Percentiles rank a stretch among this genome's conserved stretches.
These are phyloP conservation scores for Nigrospora osmanthi DNA, from an alignment of 2,329 filamentous ascomycete species.

Conservation along the genomic window DNA sequence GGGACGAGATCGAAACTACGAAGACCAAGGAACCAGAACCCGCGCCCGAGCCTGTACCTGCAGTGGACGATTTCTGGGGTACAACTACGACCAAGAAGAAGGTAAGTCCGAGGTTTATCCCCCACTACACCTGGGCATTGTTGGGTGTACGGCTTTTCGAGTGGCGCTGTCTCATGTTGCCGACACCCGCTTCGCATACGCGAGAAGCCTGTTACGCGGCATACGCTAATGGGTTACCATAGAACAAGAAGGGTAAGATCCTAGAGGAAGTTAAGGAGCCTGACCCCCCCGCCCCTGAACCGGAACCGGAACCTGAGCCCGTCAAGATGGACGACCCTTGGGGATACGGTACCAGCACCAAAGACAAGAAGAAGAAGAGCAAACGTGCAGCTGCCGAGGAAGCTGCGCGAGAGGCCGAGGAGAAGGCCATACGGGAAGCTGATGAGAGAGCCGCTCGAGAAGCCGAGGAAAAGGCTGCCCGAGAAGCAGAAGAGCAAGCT, in stretches of 20 bases:
- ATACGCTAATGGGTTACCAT: too few relatives aligned
- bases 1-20: slow-evolving; percentile 9
- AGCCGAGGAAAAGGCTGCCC: slow-evolving; percentile 25
- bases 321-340: slow-evolving; percentile 23
- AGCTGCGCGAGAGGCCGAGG: slow-evolving; percentile 4
- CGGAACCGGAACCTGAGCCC: slow-evolving; percentile 15
- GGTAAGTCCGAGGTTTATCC: not conserved
- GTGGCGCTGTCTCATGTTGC: too few relatives aligned
- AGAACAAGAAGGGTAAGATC: slow-evolving; percentile 12
- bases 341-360: slow-evolving; percentile 21
- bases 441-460: slow-evolving; percentile 26
- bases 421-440: slow-evolving; percentile 10
- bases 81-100: slow-evolving; percentile 9
- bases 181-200: too few relatives aligned
- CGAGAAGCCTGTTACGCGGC: too few relatives aligned
- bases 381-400: slow-evolving; percentile 14
- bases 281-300: slow-evolving; percentile 3
- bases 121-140: too few relatives aligned
- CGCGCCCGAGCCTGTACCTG: slow-evolving; percentile 4
- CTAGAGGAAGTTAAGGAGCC: slow-evolving; percentile 14
- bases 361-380: slow-evolving; percentile 25
- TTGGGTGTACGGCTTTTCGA: too few relatives aligned
- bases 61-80: slow-evolving; percentile 5
- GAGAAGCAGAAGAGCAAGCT: slow-evolving; percentile 18
- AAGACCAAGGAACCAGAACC: slow-evolving; percentile 8